A percentile compares a stretch with the other conserved stretches of the same genome.
Evolutionary conservation across 2,329 filamentous ascomycete species (phyloP).

Genomic region (Rutstroemia sp.): DNA sequence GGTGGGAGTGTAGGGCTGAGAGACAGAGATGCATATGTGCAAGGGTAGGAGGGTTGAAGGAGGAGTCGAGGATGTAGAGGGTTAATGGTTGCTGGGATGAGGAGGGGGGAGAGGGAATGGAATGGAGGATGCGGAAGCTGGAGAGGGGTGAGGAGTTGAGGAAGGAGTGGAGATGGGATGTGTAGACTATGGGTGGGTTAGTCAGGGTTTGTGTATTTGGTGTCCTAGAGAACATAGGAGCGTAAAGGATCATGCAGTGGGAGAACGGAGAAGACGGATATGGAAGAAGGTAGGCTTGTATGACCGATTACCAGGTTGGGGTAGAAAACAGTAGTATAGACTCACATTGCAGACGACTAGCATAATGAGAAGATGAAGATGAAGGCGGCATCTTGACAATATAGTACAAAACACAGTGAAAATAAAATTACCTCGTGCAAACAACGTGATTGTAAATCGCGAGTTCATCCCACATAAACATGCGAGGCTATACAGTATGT

Average conservation of each 20-base stretch:
- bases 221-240: no score
- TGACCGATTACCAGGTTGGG: no score
- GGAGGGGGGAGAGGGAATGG: conserved; percentile 11
- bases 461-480: background rate
- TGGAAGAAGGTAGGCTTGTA: background rate
- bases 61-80: conserved; percentile 57
- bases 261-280: background rate
- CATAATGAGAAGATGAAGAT: background rate
- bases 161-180: conserved; percentile 21
- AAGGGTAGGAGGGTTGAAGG: conserved; percentile 59
- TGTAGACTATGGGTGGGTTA: conserved; percentile 9
- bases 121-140: conserved; percentile 24
- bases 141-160: conserved; percentile 15
- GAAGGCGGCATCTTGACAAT: background rate
- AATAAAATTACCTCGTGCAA: background rate
- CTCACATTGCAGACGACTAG: background rate
- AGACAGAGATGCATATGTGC: conserved; percentile 52
- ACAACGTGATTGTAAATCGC: background rate
- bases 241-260: no score
- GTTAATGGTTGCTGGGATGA: conserved; percentile 22
- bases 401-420: background rate
- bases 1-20: conserved; percentile 32
- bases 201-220: background rate
- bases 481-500: background rate
- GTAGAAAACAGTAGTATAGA: no score